These are phyloP conservation scores for Poteriospumella lacustris DNA, from an alignment of 108 stramenopile genomes.

Conservation along the genomic window DNA sequence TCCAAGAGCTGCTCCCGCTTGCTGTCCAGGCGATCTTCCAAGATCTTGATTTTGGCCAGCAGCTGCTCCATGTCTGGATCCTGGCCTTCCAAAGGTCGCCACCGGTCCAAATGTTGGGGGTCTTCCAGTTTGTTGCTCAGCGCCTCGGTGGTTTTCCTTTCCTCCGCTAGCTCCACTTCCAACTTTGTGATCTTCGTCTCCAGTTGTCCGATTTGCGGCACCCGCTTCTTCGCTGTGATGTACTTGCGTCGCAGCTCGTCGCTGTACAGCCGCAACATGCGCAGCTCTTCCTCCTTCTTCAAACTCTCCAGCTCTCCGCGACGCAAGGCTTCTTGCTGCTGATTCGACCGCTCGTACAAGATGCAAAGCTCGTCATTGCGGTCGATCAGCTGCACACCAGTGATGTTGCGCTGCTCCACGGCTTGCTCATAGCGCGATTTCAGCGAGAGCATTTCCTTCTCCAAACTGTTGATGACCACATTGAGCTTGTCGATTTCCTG, in stretches of 20 bases:
- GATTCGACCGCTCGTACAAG: slow-evolving; percentile 60
- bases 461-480: slow-evolving; percentile 52
- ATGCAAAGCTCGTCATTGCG: slow-evolving; percentile 67
- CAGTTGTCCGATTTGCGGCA: slow-evolving; percentile 41
- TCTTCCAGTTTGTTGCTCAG: slow-evolving; percentile 56
- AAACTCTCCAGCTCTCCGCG: slow-evolving; percentile 49
- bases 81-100: slow-evolving; percentile 53
- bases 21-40: slow-evolving; percentile 50
- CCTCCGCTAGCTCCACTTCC: slow-evolving; percentile 41
- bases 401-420: slow-evolving; percentile 54
- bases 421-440: slow-evolving; percentile 55
- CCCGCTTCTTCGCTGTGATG: slow-evolving; percentile 26
- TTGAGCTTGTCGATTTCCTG: slow-evolving; percentile 62
- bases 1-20: slow-evolving; percentile 57
- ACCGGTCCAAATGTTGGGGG: slow-evolving; percentile 47
- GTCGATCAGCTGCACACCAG: slow-evolving; percentile 62
- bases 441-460: slow-evolving; percentile 57
- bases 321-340: slow-evolving; percentile 57
- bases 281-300: slow-evolving; percentile 50
- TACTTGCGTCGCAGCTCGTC: slow-evolving; percentile 51
- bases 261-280: slow-evolving; percentile 50
- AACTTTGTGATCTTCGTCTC: slow-evolving; percentile 32
- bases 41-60: slow-evolving; percentile 44
- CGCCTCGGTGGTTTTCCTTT: slow-evolving; percentile 45
- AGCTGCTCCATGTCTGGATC: slow-evolving; percentile 55